Percentiles rank a stretch among this genome's conserved stretches.
Evolutionary conservation across 345 rosid genomes (phyloP).

Genomic region (Corymbia maculata): DNA sequence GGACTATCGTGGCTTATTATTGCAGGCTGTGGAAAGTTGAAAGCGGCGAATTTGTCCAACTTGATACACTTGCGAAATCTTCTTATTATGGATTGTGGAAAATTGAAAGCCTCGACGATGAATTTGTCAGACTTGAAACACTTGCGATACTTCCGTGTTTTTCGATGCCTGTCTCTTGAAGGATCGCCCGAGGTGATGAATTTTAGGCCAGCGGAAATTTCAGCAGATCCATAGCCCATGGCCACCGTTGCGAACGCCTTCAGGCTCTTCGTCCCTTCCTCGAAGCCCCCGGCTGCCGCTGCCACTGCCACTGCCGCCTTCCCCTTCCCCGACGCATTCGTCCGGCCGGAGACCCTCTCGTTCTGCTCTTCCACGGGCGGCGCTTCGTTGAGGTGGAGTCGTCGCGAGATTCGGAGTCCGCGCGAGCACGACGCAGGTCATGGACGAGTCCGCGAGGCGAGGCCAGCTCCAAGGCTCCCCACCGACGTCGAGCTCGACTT

Average conservation of each 20-base stretch:
- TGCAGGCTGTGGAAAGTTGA: no score
- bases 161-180: no score
- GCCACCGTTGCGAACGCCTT: conserved; percentile 41
- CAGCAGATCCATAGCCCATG: conserved; percentile 13
- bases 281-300: conserved; percentile 8
- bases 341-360: conserved; percentile 14
- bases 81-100: no score
- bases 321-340: not conserved
- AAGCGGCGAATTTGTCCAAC: no score
- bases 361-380: conserved; percentile 12
- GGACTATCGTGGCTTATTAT: no score
- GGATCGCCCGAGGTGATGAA: no score
- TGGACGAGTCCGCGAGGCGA: conserved; percentile 39
- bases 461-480: conserved; percentile 25
- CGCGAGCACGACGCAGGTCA: conserved; percentile 48
- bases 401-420: conserved; percentile 8
- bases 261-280: conserved; percentile 25
- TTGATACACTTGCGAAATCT: no score
- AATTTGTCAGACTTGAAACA: no score
- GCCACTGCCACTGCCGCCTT: no score
- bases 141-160: no score
- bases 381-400: conserved; percentile 5
- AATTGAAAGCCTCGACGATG: no score
- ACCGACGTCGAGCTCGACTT: conserved; percentile 77
- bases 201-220: no score